Base-by-base conservation (phyloP, 2,329 filamentous ascomycete species). In the Aspergillus brasiliensis region DNA sequence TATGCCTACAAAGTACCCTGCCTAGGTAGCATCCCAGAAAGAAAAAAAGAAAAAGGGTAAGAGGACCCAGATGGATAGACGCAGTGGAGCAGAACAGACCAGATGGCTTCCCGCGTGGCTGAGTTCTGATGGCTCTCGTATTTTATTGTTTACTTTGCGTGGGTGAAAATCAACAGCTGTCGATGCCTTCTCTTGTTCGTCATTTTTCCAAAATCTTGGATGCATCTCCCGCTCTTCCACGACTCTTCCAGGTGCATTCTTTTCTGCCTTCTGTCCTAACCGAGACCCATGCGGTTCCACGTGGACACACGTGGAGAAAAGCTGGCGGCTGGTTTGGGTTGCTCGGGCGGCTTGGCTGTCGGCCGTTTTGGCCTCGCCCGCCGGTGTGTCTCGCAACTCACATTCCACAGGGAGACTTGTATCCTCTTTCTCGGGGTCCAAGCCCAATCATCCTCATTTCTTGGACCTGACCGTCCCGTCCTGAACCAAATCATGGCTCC, bases 231-330 rank as follows among this genome's bases (percentile, higher is more conserved):
- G 48, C 57, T 53, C 62, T 71, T 69, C 68, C 58, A 70, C 57
- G 55, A 54, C 60, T 59, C 66, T 71, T 70, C 69, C 63, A 72
- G 61, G 64, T 67, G 63, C 56, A 64, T 70, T 67, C 61, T 61
- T 64, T 60, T 56, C 40, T 44, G 40, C 28, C 38, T 53, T 62
- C 34, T 52, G 34, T 52, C 28, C 55, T 64, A 65, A 56, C 57
- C 62, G 63, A 66, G 69, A 69, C 66, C 65, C 68, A 72, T 71
- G 71, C 67, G 60, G 69, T 68, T 65, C 69, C 72, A 75, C 72
- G 72, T 75, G 72, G 64, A 65, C 64, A 64, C 72, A 74, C 72
- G 72, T 74, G 72, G 72, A 67, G 64, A 65, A 65, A 54, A 49
- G 59, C 57, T 57, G 51, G 55, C 31, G 44, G 53, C 38, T 56